Conservation (phyloP, 495 filamentous ascomycete species). For the Neurospora sp. region DNA sequence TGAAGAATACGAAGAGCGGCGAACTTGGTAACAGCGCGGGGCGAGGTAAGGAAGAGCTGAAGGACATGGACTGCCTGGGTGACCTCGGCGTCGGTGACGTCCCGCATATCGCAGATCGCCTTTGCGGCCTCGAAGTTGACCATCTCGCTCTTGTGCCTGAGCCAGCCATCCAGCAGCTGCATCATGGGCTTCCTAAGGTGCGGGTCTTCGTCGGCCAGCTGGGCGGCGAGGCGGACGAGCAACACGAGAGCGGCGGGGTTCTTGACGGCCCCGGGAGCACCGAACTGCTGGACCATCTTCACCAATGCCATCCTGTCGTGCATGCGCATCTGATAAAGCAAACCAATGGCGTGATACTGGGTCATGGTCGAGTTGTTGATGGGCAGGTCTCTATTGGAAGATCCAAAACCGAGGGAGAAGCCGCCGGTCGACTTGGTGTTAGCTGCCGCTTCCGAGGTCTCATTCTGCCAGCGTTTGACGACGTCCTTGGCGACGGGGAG, state of each 20-base stretch:
- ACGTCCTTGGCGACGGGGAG: conserved; percentile 92
- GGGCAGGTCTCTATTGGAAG: conserved; percentile 57
- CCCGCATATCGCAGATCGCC: conserved; percentile 87
- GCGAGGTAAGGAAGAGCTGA: conserved; percentile 94
- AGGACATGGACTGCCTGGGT: conserved; percentile 88
- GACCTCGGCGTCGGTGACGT: conserved; percentile 86
- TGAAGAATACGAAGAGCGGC: conserved; percentile 95
- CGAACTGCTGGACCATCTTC: conserved; percentile 99
- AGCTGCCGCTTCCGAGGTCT: conserved; percentile 94
- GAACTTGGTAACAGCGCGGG: conserved; percentile 93
- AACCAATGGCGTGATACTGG: conserved; percentile 96
- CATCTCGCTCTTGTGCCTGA: conserved; percentile 99
- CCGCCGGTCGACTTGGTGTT: conserved; percentile 76
- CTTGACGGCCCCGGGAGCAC: conserved; percentile 81
- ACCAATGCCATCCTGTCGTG: conserved; percentile 97
- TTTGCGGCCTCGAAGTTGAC: conserved; percentile 99
- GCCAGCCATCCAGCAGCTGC: conserved; percentile 88
- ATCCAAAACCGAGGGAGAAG: conserved; percentile 81
- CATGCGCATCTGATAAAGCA: conserved; percentile 95
- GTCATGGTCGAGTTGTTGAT: conserved; percentile 84
- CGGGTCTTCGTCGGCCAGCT: conserved; percentile 86
- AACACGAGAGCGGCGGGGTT: conserved; percentile 87
- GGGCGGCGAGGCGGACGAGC: conserved; percentile 85
- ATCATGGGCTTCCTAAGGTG: conserved; percentile 89
- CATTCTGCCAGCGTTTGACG: conserved; percentile 95